Conservation (phyloP, 179 eudicot species). For the Gypsophila paniculata region DNA sequence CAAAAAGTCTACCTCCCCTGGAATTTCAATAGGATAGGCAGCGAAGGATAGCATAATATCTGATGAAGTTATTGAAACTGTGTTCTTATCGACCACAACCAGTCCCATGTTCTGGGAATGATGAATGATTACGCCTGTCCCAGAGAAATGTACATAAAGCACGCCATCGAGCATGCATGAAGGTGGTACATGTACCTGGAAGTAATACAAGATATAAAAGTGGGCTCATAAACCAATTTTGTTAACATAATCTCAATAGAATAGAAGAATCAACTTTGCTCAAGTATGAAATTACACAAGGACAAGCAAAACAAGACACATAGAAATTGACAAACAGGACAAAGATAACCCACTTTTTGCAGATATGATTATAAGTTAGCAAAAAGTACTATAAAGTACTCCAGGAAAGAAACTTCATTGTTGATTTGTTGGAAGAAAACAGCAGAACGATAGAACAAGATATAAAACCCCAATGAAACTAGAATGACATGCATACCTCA, state of each 20-base stretch:
- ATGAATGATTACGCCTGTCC: constrained; percentile 82
- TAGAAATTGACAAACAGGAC: background rate
- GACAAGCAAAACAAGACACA: background rate
- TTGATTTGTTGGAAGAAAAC: background rate
- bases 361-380: background rate
- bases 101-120: constrained; percentile 83
- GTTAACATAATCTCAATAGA: background rate
- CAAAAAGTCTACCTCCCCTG: constrained; percentile 66
- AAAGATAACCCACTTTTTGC: background rate
- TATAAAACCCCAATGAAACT: background rate
- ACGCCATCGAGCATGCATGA: constrained; percentile 98
- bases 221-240: background rate
- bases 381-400: background rate
- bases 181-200: constrained; percentile 93
- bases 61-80: constrained; percentile 81
- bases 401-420: background rate
- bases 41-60: constrained; percentile 94
- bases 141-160: constrained; percentile 85
- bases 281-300: background rate
- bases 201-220: constrained; percentile 15
- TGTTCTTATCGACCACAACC: constrained; percentile 92
- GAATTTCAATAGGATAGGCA: constrained; percentile 93
- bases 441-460: background rate
- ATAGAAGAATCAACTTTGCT: background rate
- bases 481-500: constrained; percentile 47